These are phyloP conservation scores for Cystobasidiaceae sp. DNA, from an alignment of 1,284 basidiomycete genomes.

Conservation along the genomic window DNA sequence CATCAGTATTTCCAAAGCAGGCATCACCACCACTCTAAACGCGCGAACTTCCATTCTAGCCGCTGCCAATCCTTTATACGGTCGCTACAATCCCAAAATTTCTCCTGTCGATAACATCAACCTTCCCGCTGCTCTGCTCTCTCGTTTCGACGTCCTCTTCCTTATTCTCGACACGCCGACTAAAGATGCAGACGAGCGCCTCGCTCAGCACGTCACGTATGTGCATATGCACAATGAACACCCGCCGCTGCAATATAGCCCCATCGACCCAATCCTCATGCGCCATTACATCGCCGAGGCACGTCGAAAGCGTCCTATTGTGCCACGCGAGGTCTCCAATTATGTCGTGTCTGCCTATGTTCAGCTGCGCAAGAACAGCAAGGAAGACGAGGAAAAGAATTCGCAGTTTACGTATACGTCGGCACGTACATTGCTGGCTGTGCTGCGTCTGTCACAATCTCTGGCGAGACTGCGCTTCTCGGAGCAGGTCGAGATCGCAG, in stretches of 20 bases:
- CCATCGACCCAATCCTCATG: conserved; percentile 81
- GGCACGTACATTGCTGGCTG: conserved; percentile 90
- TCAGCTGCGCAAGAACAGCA: conserved; percentile 82
- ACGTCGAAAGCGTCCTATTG: conserved; percentile 79
- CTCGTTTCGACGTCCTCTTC: conserved; percentile 94
- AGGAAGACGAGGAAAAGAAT: conserved; percentile 73
- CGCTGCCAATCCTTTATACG: conserved; percentile 95
- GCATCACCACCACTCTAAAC: conserved; percentile 96
- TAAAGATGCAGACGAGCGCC: conserved; percentile 87
- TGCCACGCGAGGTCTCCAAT: conserved; percentile 77
- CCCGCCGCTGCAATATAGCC: conserved; percentile 62
- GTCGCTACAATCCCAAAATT: conserved; percentile 94
- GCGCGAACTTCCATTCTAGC: conserved; percentile 98
- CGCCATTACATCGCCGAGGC: conserved; percentile 94
- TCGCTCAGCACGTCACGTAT: conserved; percentile 94
- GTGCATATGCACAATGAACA: conserved; percentile 95
- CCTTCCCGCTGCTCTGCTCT: conserved; percentile 89
- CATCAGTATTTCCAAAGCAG: conserved; percentile 98
- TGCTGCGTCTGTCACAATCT: conserved; percentile 90
- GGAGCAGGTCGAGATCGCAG: conserved; percentile 69
- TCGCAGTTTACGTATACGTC: conserved; percentile 91
- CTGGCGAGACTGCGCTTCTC: conserved; percentile 85
- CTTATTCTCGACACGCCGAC: conserved; percentile 93
- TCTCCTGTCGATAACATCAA: conserved; percentile 99
- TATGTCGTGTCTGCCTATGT: conserved; percentile 96